Evolutionary conservation across 106 monocot species (phyloP).

Genomic region (Triglochin maritima): DNA sequence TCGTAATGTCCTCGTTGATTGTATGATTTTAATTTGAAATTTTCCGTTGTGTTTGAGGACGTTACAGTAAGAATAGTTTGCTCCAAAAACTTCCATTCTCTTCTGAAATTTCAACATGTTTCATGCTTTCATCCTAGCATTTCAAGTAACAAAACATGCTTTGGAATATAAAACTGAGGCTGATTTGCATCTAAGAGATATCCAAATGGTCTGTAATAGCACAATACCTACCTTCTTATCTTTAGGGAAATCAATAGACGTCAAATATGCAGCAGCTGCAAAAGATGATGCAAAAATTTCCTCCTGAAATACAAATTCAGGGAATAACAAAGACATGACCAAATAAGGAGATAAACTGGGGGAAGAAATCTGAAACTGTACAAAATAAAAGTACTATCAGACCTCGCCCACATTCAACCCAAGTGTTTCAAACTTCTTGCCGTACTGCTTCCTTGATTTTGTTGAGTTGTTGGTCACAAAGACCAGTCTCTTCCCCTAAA

Average conservation of each 20-base stretch:
- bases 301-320: slow-evolving; percentile 32
- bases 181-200: too few relatives aligned
- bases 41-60: too few relatives aligned
- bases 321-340: neutral
- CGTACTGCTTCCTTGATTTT: slow-evolving; percentile 94
- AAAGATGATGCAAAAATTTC: slow-evolving; percentile 98
- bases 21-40: too few relatives aligned
- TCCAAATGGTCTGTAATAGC: too few relatives aligned
- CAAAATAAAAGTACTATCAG: slow-evolving; percentile 4
- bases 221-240: slow-evolving; percentile 64
- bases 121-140: too few relatives aligned
- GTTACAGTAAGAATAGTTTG: too few relatives aligned
- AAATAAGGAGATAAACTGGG: neutral
- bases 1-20: too few relatives aligned
- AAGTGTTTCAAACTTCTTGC: slow-evolving; percentile 89
- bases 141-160: too few relatives aligned
- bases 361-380: neutral
- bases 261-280: slow-evolving; percentile 90
- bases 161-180: too few relatives aligned
- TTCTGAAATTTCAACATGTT: too few relatives aligned
- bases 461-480: slow-evolving; percentile 98
- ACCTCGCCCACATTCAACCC: slow-evolving; percentile 87
- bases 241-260: slow-evolving; percentile 82
- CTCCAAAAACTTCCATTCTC: too few relatives aligned
- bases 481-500: slow-evolving; percentile 83